Evolutionary conservation across 139 green algal species (phyloP), one percentile per base, ranked within the genome.

Genomic region (Ettlia oleoabundans): DNA sequence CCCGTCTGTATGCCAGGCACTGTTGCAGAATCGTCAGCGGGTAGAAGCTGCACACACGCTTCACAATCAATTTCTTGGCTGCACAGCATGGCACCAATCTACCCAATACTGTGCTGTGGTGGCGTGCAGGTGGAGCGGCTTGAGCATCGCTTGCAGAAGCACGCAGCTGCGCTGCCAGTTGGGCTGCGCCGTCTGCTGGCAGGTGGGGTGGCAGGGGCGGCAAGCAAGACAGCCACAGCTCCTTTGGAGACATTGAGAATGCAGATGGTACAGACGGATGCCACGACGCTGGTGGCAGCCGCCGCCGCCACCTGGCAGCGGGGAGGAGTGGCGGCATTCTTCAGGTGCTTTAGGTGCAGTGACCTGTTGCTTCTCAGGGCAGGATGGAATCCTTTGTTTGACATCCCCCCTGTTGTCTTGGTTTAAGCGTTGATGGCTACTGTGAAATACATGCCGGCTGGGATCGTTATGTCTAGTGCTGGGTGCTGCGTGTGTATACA

Each of bases 221-320:
- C 85, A 22, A 66, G 62, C 51, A 90, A 90, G 71, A 88, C 86
- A 6, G 68, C 63, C 43, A 90, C 84, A n/a, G 83, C 86, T 0
- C 86, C 86, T 4, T 40, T 90, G 33, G 86, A 90, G 74, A 83
- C 58, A 5, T 32, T 90, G 35, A 43, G 79, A 7, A 86, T 90
- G 83, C 68, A 86, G 75, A 47, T 88, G 38, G 84, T 88, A 69
- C 63, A 76, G 77, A 22, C 40, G 1, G 43, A 43, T 5, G 63
- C 13, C 43, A 24, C 58, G 63, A 66, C 64, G 4, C 24, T 32
- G 0, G 26, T 21, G 64, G 41, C 65, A 24, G 63, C 77, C 24
- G 33, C 51, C 30, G 7, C 13, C 18, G 24, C 40, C 35, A 53
- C 58, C 10, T 80, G 53, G 53, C 73, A 24, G 19, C 71, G 71